Base-by-base conservation (phyloP, 176 grass and related monocot genomes). In the Zoysia pacifica region DNA sequence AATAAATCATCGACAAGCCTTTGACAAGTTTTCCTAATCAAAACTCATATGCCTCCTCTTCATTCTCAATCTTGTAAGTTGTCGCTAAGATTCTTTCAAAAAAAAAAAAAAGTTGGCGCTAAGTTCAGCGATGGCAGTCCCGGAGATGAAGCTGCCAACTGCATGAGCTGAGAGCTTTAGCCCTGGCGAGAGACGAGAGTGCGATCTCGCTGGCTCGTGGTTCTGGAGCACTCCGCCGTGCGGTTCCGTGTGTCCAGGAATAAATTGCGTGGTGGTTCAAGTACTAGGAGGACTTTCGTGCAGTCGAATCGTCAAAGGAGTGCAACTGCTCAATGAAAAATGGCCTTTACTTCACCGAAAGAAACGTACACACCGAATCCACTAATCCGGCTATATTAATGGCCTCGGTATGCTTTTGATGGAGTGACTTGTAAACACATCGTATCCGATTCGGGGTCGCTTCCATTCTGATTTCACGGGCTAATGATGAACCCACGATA, bases 351-450 rank as follows among this genome's bases (percentile, higher is more conserved):
- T 35, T 38, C 61, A 63, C 61, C 61, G 28, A 63, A 63, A 38
- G 62, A 40, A 64, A 40, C 62, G 62, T 64, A 64, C 39, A 61
- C n/a, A 67, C 39, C 6, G 41, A 66, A 66, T 67, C 14, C 67
- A 69, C 45, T 47, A 48, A 63, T 37, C 28, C 42, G 4, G 42
- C 66, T 2, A 20, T 62, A 9, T 19, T 46, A 14, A 48, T 69
- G 16, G 44, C 42, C 67, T 46, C 7, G 7, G n/a, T 40, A 40
- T 38, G 10, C 2, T 9, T 69, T 20, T 20, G n/a, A 16, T 40
- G 37, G 5, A 16, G 47, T 69, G n/a, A 28, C 4, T 48, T 20
- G 44, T n/a, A 69, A 69, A 9, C 67, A 69, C 10, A 48, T 9
- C 9, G 43, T 69, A 47, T 5, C 35, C 2, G 43, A 64, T 39